Evolutionary conservation across 2,329 filamentous ascomycete species (phyloP), one percentile per base, ranked within the genome.

Genomic region (Penicillium sclerotigenum): DNA sequence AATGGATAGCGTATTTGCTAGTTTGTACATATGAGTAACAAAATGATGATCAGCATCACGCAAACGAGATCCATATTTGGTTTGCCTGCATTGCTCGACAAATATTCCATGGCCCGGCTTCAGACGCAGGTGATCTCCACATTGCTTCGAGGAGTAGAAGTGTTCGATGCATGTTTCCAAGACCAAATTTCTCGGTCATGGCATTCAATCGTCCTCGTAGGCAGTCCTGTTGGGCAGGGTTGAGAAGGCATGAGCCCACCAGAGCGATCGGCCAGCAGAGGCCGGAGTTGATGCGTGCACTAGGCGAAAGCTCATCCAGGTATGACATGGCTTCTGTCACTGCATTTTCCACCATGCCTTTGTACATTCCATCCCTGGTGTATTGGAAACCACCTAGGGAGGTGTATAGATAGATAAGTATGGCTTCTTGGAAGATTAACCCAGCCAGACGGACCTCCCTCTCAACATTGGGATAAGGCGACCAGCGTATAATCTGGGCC

Each of bases 21-120:
- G 24, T 52, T 58, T 52, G 51, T 52, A 61, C 33, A 59, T 43
- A 49, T 46, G 50, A 57, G 37, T 29, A 38, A 54, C 31, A 45
- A 26, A 50, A 47, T 56, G 34, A 33, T n/a, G 24, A 29, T 48
- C 33, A 46, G 22, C 2, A 54, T 70, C 61, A 80, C 20, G 78
- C 78, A 67, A 80, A 80, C 3, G 78, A 80, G 38, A 79, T 79
- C 77, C 75, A 79, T 31, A 80, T 78, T 54, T 78, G 74, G 36
- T 75, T 70, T 26, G 77, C 68, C 33, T 77, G 72, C 77, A 80
- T 80, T n/a, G 74, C 71, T 11, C 69, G 70, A 47, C 73, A 77
- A 24, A 80, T 67, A 43, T 68, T 73, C 78, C 78, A 80, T 1
- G 78, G 78, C 4, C 73, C 68, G 4, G 68, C 60, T 24, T 69